phyloP scores from a whole-genome alignment of 345 rosid species.

The Lenwebbia sp. region DNA sequence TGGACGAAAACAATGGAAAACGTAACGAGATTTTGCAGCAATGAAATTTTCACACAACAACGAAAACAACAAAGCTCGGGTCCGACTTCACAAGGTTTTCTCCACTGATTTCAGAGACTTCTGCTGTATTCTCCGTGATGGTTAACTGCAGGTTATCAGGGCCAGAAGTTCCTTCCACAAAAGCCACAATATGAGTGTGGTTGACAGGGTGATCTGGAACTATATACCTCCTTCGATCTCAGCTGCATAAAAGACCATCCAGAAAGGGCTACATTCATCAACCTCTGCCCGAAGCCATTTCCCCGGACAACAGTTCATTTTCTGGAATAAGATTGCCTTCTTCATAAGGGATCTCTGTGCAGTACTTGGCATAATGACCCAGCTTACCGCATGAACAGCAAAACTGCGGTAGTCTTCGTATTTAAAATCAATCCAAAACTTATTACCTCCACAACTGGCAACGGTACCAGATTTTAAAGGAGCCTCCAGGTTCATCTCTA shows the following conservation, averaged over 20 bases:
- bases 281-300: not conserved
- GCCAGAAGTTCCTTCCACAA: not conserved
- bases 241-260: not conserved
- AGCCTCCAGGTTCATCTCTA: not conserved
- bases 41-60: not conserved
- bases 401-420: too few relatives aligned
- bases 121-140: not conserved
- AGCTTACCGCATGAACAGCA: not conserved
- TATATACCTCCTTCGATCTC: not conserved
- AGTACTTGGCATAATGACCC: not conserved
- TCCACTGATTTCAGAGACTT: not conserved
- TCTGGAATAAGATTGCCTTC: not conserved
- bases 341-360: not conserved
- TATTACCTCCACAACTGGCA: not conserved
- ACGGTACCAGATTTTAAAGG: not conserved
- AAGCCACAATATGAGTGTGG: not conserved
- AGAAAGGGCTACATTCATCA: not conserved
- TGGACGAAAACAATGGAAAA: not conserved
- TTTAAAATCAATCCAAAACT: not conserved
- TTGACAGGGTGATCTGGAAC: not conserved
- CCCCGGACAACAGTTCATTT: too few relatives aligned
- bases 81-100: not conserved
- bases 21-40: not conserved
- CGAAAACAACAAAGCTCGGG: not conserved
- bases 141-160: not conserved